phyloP scores from a whole-genome alignment of 75 land plant genomes.

The Selaginella moellendorffii region DNA sequence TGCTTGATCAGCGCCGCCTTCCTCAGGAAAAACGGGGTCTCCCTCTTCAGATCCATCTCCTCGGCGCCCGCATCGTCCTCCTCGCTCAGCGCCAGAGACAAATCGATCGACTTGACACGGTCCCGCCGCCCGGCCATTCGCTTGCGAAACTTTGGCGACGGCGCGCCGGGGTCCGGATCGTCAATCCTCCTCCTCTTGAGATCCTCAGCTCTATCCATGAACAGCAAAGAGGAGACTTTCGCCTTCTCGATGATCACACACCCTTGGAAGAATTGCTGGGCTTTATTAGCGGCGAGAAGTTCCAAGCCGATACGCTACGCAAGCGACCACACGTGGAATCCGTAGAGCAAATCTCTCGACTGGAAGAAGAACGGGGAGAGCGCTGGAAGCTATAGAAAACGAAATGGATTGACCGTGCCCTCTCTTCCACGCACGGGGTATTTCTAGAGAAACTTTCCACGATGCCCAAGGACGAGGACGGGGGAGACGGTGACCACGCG shows the following conservation, averaged over 20 bases:
- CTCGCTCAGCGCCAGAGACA: background rate
- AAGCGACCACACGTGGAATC: background rate
- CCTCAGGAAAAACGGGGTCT: too few relatives aligned
- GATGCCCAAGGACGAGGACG: too few relatives aligned
- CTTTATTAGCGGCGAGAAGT: background rate
- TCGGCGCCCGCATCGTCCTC: too few relatives aligned
- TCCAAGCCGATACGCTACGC: background rate
- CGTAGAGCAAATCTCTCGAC: background rate
- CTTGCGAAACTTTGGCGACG: background rate
- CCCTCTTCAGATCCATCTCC: too few relatives aligned
- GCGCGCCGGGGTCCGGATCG: background rate
- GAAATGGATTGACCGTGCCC: too few relatives aligned
- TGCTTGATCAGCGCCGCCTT: too few relatives aligned
- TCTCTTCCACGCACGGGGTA: too few relatives aligned
- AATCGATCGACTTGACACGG: background rate
- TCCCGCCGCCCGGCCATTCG: background rate
- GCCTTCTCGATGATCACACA: background rate
- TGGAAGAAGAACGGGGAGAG: background rate
- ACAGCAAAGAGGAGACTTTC: background rate
- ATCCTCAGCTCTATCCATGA: too few relatives aligned
- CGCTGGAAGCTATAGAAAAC: background rate
- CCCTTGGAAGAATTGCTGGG: background rate
- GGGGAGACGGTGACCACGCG: too few relatives aligned
- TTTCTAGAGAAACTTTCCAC: background rate
- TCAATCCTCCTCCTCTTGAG: background rate